Conservation (phyloP, 2,329 filamentous ascomycete genomes). For the Colletotrichum brevisporum region DNA sequence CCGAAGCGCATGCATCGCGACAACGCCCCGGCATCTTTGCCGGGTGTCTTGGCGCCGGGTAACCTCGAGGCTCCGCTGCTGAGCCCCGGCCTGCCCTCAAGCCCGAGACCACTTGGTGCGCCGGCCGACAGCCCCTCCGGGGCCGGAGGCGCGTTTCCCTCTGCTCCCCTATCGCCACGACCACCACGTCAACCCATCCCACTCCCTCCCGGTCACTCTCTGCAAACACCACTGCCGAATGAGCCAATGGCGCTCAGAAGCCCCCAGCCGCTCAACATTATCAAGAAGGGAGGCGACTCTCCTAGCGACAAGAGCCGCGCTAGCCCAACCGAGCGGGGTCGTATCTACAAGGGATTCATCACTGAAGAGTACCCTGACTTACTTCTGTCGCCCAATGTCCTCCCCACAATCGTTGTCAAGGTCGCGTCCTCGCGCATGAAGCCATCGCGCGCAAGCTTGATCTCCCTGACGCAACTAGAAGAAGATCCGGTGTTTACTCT, state of each 20-base stretch:
- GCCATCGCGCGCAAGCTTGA: constrained; percentile 87
- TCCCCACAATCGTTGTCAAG: constrained; percentile 86
- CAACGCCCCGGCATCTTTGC: constrained; percentile 64
- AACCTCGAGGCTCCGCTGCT: constrained; percentile 59
- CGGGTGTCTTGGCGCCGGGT: constrained; percentile 62
- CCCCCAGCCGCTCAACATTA: constrained; percentile 56
- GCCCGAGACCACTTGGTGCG: constrained; percentile 66
- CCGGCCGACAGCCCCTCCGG: constrained; percentile 44
- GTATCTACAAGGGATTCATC: constrained; percentile 82
- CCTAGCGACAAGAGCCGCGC: constrained; percentile 51
- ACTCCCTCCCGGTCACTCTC: constrained; percentile 77
- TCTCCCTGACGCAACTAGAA: constrained; percentile 84
- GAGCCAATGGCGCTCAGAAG: constrained; percentile 54
- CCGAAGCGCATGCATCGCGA: constrained; percentile 53
- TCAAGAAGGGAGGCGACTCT: constrained; percentile 51
- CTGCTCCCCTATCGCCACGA: constrained; percentile 77
- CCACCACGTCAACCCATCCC: constrained; percentile 81
- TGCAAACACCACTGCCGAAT: constrained; percentile 64
- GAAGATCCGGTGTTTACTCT: constrained; percentile 96
- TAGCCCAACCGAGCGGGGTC: constrained; percentile 59
- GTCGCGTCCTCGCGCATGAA: constrained; percentile 96
- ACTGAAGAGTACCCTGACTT: constrained; percentile 91
- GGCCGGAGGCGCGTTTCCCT: constrained; percentile 57
- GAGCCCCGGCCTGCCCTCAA: constrained; percentile 73
- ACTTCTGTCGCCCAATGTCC: constrained; percentile 87